Evolutionary conservation across 2,329 filamentous ascomycete genomes (phyloP).

Genomic region (Thelonectria discophora): DNA sequence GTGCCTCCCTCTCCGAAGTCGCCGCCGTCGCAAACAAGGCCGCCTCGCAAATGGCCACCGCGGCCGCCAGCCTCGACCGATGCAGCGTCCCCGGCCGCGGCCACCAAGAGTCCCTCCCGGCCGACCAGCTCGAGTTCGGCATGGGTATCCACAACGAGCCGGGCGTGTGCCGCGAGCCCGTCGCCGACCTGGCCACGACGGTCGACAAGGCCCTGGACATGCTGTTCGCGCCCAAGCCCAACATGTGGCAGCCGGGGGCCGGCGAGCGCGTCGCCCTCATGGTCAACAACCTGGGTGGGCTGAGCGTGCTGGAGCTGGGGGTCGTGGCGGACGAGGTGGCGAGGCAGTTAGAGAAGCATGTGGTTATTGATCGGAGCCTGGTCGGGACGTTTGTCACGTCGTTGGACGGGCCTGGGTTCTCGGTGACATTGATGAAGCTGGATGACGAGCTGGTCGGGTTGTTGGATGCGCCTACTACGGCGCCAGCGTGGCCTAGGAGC

Average conservation of each 20-base stretch:
- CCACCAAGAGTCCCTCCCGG: slow-evolving; percentile 34
- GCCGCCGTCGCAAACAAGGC: slow-evolving; percentile 28
- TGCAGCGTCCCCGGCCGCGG: slow-evolving; percentile 36
- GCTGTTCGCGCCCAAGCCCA: slow-evolving; percentile 34
- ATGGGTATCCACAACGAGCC: slow-evolving; percentile 43
- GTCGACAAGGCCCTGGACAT: slow-evolving; percentile 34
- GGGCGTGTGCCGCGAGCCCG: slow-evolving; percentile 35
- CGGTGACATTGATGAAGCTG: slow-evolving; percentile 33
- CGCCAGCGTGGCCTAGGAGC: slow-evolving; percentile 37
- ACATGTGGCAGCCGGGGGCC: slow-evolving; percentile 35
- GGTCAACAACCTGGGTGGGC: slow-evolving; percentile 40
- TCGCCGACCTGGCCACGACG: slow-evolving; percentile 29
- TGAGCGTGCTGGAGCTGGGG: slow-evolving; percentile 38
- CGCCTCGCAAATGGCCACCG: slow-evolving; percentile 39
- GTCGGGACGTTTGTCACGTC: slow-evolving; percentile 39
- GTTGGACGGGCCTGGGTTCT: slow-evolving; percentile 38
- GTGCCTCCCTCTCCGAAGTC: slow-evolving; percentile 33
- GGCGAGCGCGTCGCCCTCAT: slow-evolving; percentile 34
- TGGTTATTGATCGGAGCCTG: slow-evolving; percentile 30
- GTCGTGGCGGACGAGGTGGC: slow-evolving; percentile 39
- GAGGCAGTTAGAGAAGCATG: slow-evolving; percentile 25
- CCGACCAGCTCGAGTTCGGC: slow-evolving; percentile 35
- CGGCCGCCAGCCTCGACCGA: slow-evolving; percentile 38
- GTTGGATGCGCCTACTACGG: slow-evolving; percentile 35
- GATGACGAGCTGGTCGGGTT: slow-evolving; percentile 33